Percentiles rank a stretch among this genome's conserved stretches.
Conservation (phyloP, 139 green algal genomes). For the Deuterostichococcus epilithicus region DNA sequence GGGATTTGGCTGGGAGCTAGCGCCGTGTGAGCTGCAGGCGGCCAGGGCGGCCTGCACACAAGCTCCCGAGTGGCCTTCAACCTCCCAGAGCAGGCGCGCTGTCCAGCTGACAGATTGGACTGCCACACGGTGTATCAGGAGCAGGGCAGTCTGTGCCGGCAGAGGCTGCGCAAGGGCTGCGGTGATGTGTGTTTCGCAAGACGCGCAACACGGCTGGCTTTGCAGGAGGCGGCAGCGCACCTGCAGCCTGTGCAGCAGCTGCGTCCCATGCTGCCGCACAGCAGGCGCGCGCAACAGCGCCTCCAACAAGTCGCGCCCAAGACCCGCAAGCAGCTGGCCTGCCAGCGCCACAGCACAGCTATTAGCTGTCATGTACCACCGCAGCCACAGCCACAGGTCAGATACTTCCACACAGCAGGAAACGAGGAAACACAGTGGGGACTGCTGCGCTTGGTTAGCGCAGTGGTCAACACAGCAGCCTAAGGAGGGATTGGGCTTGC, state of each 20-base stretch:
- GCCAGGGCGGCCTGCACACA: no score
- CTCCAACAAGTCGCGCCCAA: slow-evolving; percentile 2
- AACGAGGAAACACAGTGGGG: background rate
- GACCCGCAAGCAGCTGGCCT: slow-evolving; percentile 4
- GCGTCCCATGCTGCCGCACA: slow-evolving; percentile 2
- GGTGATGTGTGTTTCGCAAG: background rate
- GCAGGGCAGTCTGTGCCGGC: background rate
- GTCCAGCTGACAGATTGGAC: no score
- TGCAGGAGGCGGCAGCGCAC: background rate
- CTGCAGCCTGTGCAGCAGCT: background rate
- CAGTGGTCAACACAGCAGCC: slow-evolving; percentile 16
- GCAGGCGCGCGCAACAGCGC: background rate
- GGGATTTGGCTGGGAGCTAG: no score
- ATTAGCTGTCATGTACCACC: background rate
- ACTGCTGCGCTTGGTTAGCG: background rate
- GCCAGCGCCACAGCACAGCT: no score
- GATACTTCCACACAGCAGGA: no score
- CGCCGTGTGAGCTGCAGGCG: no score
- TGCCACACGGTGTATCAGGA: background rate
- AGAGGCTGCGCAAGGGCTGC: background rate
- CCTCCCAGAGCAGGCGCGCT: background rate
- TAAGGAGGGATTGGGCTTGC: background rate
- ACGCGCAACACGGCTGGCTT: background rate
- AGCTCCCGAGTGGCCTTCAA: no score
- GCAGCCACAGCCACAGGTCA: background rate